Conservation (phyloP, 1,139 yeast genomes). For the Diutina pseudorugosa region DNA sequence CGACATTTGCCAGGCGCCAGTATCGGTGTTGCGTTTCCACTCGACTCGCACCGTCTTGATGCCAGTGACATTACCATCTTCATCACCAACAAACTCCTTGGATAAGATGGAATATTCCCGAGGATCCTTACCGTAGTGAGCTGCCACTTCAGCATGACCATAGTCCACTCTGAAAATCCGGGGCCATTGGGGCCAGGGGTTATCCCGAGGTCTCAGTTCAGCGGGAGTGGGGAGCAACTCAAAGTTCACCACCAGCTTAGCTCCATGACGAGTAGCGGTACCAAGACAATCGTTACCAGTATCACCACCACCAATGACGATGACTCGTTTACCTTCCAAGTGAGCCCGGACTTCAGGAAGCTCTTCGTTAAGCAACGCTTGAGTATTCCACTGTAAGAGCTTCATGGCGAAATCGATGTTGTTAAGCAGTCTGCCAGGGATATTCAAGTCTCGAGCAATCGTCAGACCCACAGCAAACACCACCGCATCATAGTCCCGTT, state of each 20-base stretch:
- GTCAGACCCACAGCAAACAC: constrained; percentile 94
- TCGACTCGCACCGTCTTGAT: constrained; percentile 94
- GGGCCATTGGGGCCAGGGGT: constrained; percentile 99
- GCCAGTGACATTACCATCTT: constrained; percentile 85
- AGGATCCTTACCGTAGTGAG: constrained; percentile 94
- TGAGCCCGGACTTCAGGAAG: constrained; percentile 64
- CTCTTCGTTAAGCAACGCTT: constrained; percentile 64
- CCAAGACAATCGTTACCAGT: constrained; percentile 99
- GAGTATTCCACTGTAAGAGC: constrained; percentile 76
- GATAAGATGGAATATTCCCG: constrained; percentile 93
- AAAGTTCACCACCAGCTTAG: constrained; percentile 88
- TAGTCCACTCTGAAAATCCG: constrained; percentile 94
- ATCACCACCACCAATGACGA: constrained; percentile 99
- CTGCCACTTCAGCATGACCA: constrained; percentile 91
- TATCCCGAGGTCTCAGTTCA: constrained; percentile 74
- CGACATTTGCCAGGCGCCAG: constrained; percentile 98
- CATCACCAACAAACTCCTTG: constrained; percentile 91
- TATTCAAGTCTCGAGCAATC: constrained; percentile 86
- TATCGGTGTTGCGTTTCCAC: constrained; percentile 82
- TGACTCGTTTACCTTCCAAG: constrained; percentile 77
- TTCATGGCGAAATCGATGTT: constrained; percentile 95
- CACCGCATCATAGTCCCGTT: constrained; percentile 63
- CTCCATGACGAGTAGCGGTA: constrained; percentile 95
- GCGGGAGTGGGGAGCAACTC: constrained; percentile 94
- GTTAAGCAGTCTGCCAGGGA: constrained; percentile 85